A percentile compares a stretch with the other conserved stretches of the same genome.
phyloP scores from a whole-genome alignment of 495 filamentous ascomycete genomes.

The Stereocaulon alpinum region DNA sequence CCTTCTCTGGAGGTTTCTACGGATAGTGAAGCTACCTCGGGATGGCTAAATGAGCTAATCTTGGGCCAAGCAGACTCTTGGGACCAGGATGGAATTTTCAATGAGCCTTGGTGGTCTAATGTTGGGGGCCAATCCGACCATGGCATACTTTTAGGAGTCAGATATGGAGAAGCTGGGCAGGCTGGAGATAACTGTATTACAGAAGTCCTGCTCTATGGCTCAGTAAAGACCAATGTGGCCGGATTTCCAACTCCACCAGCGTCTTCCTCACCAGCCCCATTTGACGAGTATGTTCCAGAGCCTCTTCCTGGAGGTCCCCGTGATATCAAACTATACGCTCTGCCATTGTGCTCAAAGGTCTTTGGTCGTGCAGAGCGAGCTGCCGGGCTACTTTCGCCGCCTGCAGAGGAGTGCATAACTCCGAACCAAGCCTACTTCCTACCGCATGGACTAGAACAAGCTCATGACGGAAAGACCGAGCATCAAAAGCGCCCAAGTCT shows the following conservation, averaged over 20 bases:
- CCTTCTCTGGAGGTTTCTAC: conserved; percentile 40
- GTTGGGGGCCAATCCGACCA: conserved; percentile 16
- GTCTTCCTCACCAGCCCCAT: conserved; percentile 32
- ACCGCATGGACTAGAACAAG: background rate
- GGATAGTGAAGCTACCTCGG: conserved; percentile 27
- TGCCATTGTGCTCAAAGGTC: conserved; percentile 32
- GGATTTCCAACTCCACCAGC: conserved; percentile 36
- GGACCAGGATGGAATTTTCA: conserved; percentile 27
- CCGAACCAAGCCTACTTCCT: conserved; percentile 11
- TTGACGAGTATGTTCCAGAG: background rate
- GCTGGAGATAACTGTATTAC: conserved; percentile 27
- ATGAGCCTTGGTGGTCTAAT: conserved; percentile 12
- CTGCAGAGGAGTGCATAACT: background rate
- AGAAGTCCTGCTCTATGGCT: conserved; percentile 46
- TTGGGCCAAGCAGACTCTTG: conserved; percentile 22
- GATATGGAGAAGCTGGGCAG: conserved; percentile 1
- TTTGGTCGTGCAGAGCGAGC: conserved; percentile 11
- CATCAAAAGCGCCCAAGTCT: conserved; percentile 47
- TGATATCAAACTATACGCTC: conserved; percentile 24
- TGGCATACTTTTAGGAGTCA: conserved; percentile 18
- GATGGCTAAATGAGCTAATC: conserved; percentile 31
- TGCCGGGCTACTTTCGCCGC: background rate
- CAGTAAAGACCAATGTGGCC: background rate
- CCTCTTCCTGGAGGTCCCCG: conserved; percentile 5
- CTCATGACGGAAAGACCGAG: conserved; percentile 12